Conservation (phyloP, 371 early-diverging fungal genomes). For the Rhizopus microsporus region DNA sequence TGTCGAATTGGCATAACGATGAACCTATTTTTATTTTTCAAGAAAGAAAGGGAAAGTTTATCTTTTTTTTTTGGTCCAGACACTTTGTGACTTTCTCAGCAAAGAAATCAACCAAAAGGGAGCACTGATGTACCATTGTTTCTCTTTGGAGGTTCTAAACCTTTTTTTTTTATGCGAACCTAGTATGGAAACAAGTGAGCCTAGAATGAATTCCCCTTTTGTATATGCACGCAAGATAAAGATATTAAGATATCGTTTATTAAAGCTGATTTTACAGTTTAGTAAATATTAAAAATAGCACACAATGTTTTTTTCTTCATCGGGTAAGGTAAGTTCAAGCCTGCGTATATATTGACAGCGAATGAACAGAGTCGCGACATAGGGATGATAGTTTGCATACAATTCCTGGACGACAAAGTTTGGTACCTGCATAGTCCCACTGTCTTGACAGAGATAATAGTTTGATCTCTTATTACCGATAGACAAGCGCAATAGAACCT, state of each 20-base stretch:
- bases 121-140: no score
- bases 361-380: not conserved
- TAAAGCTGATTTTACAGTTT: not conserved
- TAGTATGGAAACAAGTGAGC: not conserved
- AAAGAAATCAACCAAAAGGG: no score
- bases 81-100: no score
- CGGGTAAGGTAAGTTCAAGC: not conserved
- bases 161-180: not conserved
- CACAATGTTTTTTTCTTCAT: not conserved
- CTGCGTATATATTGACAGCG: not conserved
- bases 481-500: not conserved
- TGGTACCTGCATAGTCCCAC: not conserved
- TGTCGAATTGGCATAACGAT: conserved; percentile 58
- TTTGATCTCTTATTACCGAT: no score
- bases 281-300: not conserved
- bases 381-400: not conserved
- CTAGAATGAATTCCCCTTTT: no score
- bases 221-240: not conserved
- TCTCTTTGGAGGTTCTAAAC: no score
- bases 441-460: not conserved
- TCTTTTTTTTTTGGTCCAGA: no score
- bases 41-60: conserved; percentile 3
- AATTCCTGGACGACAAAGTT: not conserved
- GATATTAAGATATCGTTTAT: not conserved
- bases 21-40: not conserved